These are phyloP conservation scores for Hypoxylon rubiginosum DNA, from an alignment of 2,329 filamentous ascomycete species.

Conservation along the genomic window DNA sequence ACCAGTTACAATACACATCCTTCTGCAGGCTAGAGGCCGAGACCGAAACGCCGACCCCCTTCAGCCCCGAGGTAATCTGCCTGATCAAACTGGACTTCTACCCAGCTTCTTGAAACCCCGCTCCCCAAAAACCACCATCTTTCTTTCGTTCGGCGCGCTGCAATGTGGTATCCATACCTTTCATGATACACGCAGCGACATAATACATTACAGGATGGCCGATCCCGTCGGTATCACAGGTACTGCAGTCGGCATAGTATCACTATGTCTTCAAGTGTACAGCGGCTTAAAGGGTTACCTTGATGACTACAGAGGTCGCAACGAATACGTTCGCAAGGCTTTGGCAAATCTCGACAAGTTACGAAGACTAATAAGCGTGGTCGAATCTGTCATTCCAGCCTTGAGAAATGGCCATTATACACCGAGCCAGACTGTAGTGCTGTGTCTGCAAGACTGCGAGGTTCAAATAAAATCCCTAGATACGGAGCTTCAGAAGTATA, in stretches of 20 bases:
- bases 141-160: no score
- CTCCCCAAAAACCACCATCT: no score
- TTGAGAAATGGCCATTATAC: constrained; percentile 8
- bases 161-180: not conserved
- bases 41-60: no score
- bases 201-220: constrained; percentile 1
- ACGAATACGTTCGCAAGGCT: constrained; percentile 12
- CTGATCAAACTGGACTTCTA: not conserved
- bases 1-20: no score
- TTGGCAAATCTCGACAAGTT: constrained; percentile 14
- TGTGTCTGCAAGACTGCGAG: constrained; percentile 11
- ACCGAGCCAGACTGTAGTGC: constrained; percentile 9
- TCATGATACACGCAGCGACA: not conserved
- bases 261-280: constrained; percentile 37
- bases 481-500: constrained; percentile 9
- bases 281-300: constrained; percentile 27
- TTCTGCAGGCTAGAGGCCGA: no score
- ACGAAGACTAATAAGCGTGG: constrained; percentile 1
- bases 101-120: no score
- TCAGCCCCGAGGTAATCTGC: not conserved
- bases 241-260: constrained; percentile 26
- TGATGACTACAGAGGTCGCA: constrained; percentile 16
- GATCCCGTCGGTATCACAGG: constrained; percentile 24
- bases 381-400: constrained; percentile 9
- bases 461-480: constrained; percentile 16